Evolutionary conservation across 1,284 basidiomycete species (phyloP), one percentile per base, ranked within the genome.

Genomic region (Ceratobasidium sp.): DNA sequence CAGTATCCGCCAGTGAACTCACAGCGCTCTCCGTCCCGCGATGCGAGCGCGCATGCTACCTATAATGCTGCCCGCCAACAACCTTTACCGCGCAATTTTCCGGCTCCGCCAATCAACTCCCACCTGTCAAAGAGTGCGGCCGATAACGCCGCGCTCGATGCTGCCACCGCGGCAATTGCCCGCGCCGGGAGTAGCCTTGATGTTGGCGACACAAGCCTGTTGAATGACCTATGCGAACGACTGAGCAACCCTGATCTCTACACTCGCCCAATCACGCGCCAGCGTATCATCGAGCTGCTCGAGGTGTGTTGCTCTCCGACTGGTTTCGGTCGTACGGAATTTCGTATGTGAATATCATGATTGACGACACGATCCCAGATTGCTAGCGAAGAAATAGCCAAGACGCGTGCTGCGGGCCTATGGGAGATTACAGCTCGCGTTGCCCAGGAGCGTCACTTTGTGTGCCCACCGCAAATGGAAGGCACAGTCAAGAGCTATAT

Each of bases 341-440:
- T 26, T 58, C 26, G n/a, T 37, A 54, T 20, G n/a, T 37, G 37
- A 49, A 28, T 58, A n/a, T n/a, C 37, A 33, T 15, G 26, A 33
- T 28, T 47, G 42, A 60, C 28, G n/a, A 54, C 37, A 20, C 23
- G 20, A 13, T 23, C 3, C 3, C 23, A 74, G 71, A 49, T 74
- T 64, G 71, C 71, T 33, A 74, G 71, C 49, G 58, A 74, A 1
- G 71, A 74, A 42, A 74, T 74, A 5, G 58, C 71, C 39, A 74
- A 74, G 60, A 74, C 71, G 42, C 71, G 60, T 37, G 71, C 58
- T 31, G 71, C 71, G 6, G 71, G 71, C 23, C 45, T 74, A n/a
- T 74, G 71, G 71, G 71, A 74, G 71, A 74, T 64, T 35, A 74
- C 71, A 11, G 71, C 58, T 23, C 71, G 71, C 6, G 71, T 74